Base-by-base conservation (phyloP, 2,329 filamentous ascomycete genomes). In the Rosellinia necatrix region DNA sequence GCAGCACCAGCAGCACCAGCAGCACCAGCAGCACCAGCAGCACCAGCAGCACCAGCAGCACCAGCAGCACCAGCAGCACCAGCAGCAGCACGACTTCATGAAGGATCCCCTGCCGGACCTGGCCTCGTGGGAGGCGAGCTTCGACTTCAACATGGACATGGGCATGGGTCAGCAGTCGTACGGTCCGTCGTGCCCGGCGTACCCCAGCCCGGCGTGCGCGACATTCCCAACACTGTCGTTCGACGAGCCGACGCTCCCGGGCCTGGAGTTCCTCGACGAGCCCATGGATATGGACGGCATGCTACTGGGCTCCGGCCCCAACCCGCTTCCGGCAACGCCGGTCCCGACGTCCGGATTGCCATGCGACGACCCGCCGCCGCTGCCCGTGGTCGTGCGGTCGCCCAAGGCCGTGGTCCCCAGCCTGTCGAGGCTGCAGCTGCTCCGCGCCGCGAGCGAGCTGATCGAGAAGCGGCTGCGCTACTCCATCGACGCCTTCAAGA, bases 131-230 rank as follows among this genome's bases (percentile, higher is more conserved):
- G 59, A 59, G 19, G 15, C 48, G 2, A 32, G 21, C 22, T 55
- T 63, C 12, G 55, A 61, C 50, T 59, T 61, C 47, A 58, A 52
- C 13, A 27, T 60, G 24, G 49, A 58, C 19, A 24, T 61, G 27
- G 25, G 17, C n/a, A n/a, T n/a, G n/a, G n/a, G n/a, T n/a, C n/a
- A n/a, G n/a, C n/a, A n/a, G n/a, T n/a, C n/a, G n/a, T n/a, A n/a
- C n/a, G n/a, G n/a, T n/a, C n/a, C n/a, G n/a, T n/a, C n/a, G n/a
- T n/a, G n/a, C 22, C 27, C 52, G 6, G 15, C 58, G 6, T 58
- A 49, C 19, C n/a, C n/a, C n/a, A 34, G 32, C 2, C 4, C 25
- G 2, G 4, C 61, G 9, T 61, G 56, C 34, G 2, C 40, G 7
- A 17, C 47, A 3, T 53, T 49, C 22, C 56, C 59, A 5, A 22